These are phyloP conservation scores for Carex kokanica DNA, from an alignment of 176 grass and related monocot species.

Conservation along the genomic window DNA sequence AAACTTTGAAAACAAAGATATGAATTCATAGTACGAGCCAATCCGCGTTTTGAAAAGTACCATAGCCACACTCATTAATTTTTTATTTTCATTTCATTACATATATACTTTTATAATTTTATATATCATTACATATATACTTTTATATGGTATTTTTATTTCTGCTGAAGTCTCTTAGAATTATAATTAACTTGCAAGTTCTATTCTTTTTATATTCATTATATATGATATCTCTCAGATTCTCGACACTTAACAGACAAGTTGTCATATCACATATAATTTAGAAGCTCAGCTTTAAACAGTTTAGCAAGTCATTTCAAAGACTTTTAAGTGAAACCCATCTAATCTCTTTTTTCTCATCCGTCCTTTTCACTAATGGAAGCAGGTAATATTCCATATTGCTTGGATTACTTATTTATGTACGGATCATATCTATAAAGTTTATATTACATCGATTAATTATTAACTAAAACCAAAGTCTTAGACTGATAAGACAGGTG, in stretches of 20 bases:
- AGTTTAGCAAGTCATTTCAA: constrained; percentile 25
- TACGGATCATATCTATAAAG: constrained; percentile 17
- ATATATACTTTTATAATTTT: neutral
- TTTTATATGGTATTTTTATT: neutral
- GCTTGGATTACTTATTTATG: constrained; percentile 9
- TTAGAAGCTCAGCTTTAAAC: neutral
- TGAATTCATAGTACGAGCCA: too few relatives aligned
- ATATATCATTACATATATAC: neutral
- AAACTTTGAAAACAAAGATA: too few relatives aligned
- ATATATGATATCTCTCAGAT: neutral
- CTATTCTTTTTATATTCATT: neutral
- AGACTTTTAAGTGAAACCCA: constrained; percentile 11
- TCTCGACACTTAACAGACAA: neutral
- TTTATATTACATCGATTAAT: neutral
- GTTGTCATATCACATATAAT: constrained; percentile 3
- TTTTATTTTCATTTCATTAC: neutral
- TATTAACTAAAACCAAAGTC: constrained; percentile 13
- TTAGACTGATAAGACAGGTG: constrained; percentile 1
- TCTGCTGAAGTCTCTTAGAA: neutral
- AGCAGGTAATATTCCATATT: constrained; percentile 26
- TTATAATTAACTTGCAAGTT: neutral
- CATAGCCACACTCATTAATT: too few relatives aligned
- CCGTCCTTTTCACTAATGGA: constrained; percentile 16
- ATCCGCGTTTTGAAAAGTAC: too few relatives aligned
- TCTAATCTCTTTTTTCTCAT: neutral